phyloP scores from a whole-genome alignment of 1,139 yeast genomes.

The Candida sanyaensis region DNA sequence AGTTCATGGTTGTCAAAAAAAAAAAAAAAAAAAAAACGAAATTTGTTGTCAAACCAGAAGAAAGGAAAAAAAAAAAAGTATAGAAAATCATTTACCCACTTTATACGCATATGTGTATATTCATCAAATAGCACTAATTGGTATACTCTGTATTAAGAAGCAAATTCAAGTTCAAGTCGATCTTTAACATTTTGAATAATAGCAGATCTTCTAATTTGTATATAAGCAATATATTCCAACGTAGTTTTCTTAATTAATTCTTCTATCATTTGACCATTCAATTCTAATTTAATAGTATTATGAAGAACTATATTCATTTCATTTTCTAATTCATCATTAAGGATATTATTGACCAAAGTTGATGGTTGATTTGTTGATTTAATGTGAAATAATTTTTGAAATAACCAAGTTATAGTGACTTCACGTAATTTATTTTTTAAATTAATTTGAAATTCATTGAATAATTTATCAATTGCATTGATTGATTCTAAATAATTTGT shows the following conservation, averaged over 20 bases:
- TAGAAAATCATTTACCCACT: too few species aligned
- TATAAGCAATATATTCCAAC: neutral
- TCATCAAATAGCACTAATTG: too few species aligned
- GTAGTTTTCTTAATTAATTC: neutral
- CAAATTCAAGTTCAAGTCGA: neutral
- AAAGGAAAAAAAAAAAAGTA: neutral
- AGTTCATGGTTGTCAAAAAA: neutral
- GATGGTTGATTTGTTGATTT: neutral
- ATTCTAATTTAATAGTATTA: neutral
- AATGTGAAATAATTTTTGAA: neutral
- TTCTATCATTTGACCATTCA: neutral
- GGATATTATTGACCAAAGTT: neutral
- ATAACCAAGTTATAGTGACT: neutral
- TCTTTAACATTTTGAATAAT: constrained; percentile 1
- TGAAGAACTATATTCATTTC: neutral
- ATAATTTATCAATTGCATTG: neutral
- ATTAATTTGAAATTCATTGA: neutral
- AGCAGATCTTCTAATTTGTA: constrained; percentile 1
- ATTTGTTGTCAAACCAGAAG: neutral
- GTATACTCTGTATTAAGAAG: neutral
- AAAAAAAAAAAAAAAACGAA: too few species aligned
- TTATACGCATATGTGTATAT: too few species aligned
- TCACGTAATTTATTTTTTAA: neutral
- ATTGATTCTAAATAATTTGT: neutral
- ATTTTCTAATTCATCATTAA: neutral